phyloP scores from a whole-genome alignment of 2,329 filamentous ascomycete species.

The Aspergillus viridinutans region DNA sequence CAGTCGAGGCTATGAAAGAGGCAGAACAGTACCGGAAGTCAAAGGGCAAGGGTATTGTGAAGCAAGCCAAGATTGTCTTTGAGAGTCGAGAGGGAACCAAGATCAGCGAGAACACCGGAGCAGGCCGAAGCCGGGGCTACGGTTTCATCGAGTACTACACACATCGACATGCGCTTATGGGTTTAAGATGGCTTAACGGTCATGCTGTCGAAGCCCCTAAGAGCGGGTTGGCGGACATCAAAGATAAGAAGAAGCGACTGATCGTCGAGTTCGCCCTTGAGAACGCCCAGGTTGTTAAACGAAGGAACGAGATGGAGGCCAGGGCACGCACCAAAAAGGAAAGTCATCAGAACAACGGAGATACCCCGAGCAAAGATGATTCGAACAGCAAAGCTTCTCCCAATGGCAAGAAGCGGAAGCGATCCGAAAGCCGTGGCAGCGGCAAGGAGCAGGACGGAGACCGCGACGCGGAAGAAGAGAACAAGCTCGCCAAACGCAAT shows the following conservation, averaged over 20 bases:
- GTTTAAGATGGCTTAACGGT: conserved; percentile 87
- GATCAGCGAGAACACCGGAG: conserved; percentile 69
- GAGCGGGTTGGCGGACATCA: conserved; percentile 28
- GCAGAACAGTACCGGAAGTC: conserved; percentile 74
- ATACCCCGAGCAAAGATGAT: conserved; percentile 17
- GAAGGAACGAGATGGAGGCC: conserved; percentile 50
- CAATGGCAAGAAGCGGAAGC: conserved; percentile 32
- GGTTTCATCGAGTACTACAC: conserved; percentile 96
- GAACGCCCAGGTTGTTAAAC: conserved; percentile 89
- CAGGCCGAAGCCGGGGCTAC: conserved; percentile 83
- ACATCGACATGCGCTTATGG: conserved; percentile 92
- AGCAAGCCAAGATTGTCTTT: conserved; percentile 91
- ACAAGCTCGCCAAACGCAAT: conserved; percentile 60
- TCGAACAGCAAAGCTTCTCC: conserved; percentile 10
- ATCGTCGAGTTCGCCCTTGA: conserved; percentile 98
- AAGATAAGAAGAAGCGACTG: conserved; percentile 79
- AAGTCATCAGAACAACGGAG: conserved; percentile 14
- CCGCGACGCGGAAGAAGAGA: conserved; percentile 38
- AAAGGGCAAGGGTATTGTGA: conserved; percentile 82
- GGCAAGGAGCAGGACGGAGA: conserved; percentile 17
- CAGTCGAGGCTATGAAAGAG: conserved; percentile 72
- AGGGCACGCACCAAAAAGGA: conserved; percentile 20
- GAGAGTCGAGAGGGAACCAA: conserved; percentile 84
- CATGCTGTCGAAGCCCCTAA: conserved; percentile 49
- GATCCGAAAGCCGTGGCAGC: conserved; percentile 19